Evolutionary conservation across 1,139 yeast genomes (phyloP).

Genomic region (Pichia sorboxylosa): DNA sequence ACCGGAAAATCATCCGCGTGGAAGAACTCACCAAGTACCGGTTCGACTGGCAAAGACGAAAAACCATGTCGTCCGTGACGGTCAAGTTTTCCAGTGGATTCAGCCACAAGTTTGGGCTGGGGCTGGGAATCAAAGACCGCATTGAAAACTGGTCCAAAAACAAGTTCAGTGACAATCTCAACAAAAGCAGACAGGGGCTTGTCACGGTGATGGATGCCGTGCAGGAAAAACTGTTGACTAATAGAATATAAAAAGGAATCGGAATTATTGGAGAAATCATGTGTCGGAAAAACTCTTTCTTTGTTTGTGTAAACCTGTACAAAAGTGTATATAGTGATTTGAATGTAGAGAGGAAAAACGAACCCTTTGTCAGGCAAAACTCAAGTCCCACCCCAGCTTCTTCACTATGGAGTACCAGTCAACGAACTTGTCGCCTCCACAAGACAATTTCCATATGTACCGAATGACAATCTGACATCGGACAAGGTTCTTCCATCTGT

Average conservation of each 20-base stretch:
- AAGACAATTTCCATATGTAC: slow-evolving; percentile 43
- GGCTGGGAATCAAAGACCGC: slow-evolving; percentile 48
- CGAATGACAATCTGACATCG: slow-evolving; percentile 50
- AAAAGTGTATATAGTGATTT: too few species aligned
- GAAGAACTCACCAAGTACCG: slow-evolving; percentile 62
- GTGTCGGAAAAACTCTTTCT: too few species aligned
- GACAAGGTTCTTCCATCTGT: slow-evolving; percentile 56
- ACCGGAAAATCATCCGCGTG: slow-evolving; percentile 63
- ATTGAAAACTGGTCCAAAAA: slow-evolving; percentile 78
- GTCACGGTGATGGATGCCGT: slow-evolving; percentile 58
- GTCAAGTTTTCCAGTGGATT: slow-evolving; percentile 72
- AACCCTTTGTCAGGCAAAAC: slow-evolving; percentile 42
- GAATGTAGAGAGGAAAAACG: too few species aligned
- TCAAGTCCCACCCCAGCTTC: slow-evolving; percentile 64
- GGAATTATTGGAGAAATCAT: too few species aligned
- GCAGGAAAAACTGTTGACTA: slow-evolving; percentile 14
- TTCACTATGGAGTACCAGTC: slow-evolving; percentile 64
- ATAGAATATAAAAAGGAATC: too few species aligned
- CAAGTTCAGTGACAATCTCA: slow-evolving; percentile 56
- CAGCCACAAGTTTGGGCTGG: slow-evolving; percentile 23
- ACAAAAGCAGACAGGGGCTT: slow-evolving; percentile 62
- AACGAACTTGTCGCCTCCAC: slow-evolving; percentile 34
- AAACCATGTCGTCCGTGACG: slow-evolving; percentile 32
- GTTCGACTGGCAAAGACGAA: slow-evolving; percentile 21
- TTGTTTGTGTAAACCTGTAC: too few species aligned